Evolutionary conservation across 108 stramenopile genomes (phyloP).

Genomic region (Aureococcus anophagefferens): DNA sequence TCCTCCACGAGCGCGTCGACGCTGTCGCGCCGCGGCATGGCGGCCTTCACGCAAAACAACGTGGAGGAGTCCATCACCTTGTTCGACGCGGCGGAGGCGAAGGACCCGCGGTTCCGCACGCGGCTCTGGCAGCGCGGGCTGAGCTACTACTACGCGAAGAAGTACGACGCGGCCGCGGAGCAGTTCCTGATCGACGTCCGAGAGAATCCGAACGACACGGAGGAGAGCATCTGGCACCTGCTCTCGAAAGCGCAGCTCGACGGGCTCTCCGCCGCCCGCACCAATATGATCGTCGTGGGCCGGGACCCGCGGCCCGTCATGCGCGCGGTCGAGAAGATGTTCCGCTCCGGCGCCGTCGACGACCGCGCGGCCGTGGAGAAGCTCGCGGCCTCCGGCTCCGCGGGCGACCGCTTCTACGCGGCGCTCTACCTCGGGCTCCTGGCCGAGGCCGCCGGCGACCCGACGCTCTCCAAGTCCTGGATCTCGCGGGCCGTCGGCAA

Average conservation of each 20-base stretch:
- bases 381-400: not conserved
- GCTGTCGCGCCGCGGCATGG: no score
- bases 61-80: no score
- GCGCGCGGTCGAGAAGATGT: not conserved
- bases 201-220: conserved; percentile 1
- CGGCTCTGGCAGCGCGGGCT: conserved; percentile 1
- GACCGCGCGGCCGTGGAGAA: not conserved
- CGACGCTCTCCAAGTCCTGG: not conserved
- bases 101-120: not conserved
- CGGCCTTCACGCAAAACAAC: no score
- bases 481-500: not conserved
- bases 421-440: not conserved
- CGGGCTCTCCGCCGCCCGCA: not conserved
- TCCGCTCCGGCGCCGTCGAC: not conserved
- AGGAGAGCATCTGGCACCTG: conserved; percentile 1
- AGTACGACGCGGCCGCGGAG: not conserved
- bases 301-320: not conserved
- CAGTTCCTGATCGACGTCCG: not conserved
- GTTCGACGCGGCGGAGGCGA: not conserved
- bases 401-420: conserved; percentile 4
- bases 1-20: no score
- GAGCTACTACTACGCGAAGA: not conserved
- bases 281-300: not conserved
- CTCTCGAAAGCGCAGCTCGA: not conserved
- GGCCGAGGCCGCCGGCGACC: not conserved